phyloP scores from a whole-genome alignment of 495 filamentous ascomycete species.

The Neurospora africana region DNA sequence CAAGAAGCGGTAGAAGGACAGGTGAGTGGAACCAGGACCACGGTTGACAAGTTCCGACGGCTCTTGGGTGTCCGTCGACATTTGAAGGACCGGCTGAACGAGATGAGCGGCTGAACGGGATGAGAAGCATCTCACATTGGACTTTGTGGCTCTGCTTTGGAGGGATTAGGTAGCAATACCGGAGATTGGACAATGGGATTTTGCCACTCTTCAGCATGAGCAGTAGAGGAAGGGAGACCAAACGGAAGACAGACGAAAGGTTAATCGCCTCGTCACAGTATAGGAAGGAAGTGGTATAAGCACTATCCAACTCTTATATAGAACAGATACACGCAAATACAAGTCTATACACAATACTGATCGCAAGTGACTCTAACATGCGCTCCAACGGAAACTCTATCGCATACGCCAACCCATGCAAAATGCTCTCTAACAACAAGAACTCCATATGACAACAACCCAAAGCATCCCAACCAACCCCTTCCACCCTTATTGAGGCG shows the following conservation, averaged over 20 bases:
- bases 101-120: not conserved
- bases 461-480: not conserved
- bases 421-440: not conserved
- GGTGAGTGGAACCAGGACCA: too few species aligned
- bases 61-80: not conserved
- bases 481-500: conserved; percentile 19
- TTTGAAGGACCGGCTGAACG: not conserved
- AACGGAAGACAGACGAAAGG: not conserved
- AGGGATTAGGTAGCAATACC: not conserved
- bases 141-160: not conserved
- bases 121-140: not conserved
- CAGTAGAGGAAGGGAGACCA: not conserved
- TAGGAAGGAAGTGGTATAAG: not conserved
- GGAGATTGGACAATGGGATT: not conserved
- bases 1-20: not conserved
- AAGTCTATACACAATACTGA: not conserved
- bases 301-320: not conserved
- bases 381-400: not conserved
- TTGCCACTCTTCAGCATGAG: not conserved
- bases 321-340: not conserved
- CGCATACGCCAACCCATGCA: not conserved
- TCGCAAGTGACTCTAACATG: not conserved
- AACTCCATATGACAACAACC: not conserved
- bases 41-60: not conserved
- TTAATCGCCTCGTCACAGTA: too few species aligned